Evolutionary conservation across 768 basidiomycete species (phyloP), one percentile per base, ranked within the genome.

Genomic region (Psilocybe cyanescens): DNA sequence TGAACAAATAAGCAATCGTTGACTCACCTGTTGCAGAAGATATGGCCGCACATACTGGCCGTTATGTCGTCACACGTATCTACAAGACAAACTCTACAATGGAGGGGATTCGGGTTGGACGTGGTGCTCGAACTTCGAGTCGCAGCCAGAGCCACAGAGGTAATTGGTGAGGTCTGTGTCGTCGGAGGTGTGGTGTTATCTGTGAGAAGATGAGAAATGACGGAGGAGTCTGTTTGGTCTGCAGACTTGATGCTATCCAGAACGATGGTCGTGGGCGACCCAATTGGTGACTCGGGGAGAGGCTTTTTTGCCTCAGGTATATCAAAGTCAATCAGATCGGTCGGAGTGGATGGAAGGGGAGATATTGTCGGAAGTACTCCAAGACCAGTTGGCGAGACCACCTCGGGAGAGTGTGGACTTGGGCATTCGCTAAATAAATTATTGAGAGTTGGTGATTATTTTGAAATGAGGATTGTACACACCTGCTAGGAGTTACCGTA

Each of bases 1-100:
- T 45, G 24, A 6, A 35, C 45, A 12, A 4, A 19, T 29, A 17
- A 29, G 29, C 47, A 17, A 44, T 24, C 29, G 35, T 41, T 46
- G 19, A 3, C 65, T 24, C 59, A 86, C 86, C 76, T 60, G 57
- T 83, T 78, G 65, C 87, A 88, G 63, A 88, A 88, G 16, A 88
- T 65, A 62, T 88, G 87, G 3, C 87, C 87, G 65, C 87, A 88
- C 71, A 85, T 82, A 3, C 83, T 86, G 19, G 81, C 86, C 2
- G 83, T 86, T 48, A 81, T 78, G 60, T 86, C 79, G 37, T 80
- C 77, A 55, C 83, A 84, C 1, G 79, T 77, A 55, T 86, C 79
- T 28, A 73, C 68, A 4, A 75, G 72, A 63, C 86, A 87, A 1
- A 78, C 70, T 29, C 87, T 79, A 58, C 84, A 87, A 50, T 86